Evolutionary conservation across 2,329 filamentous ascomycete species (phyloP), one percentile per base, ranked within the genome.

Genomic region (Cladosporium sp.): DNA sequence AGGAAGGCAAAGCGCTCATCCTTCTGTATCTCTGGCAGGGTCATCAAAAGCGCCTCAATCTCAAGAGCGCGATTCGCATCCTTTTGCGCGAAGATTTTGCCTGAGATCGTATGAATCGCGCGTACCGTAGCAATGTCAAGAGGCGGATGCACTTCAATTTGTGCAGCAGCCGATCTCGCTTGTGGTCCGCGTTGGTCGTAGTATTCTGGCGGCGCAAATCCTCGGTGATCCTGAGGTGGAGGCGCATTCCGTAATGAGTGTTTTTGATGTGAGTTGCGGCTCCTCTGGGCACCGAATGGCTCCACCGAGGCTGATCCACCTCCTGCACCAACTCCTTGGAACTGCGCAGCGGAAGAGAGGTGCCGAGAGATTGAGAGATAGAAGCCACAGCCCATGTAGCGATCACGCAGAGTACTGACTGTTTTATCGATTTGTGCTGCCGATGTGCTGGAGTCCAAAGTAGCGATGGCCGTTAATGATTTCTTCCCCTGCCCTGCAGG

Each of bases 1-100:
- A 99, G 80, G 89, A 92, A 99, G 0, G 92, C 89, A 86, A 93
- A 97, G 64, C 88, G 92, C 72, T 96, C 90, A 60, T 96, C 90
- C 40, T 82, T 83, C 70, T 96, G 90, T 1, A 97, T 88, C 57
- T 92, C 86, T 0, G 89, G 84, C 17, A 90, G 82, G 51, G 87
- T 88, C 94, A 97, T 97, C 6, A 99, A 81, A 2, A 96, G 79
- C 5, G 92, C 92, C 74, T 99, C 94, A 61, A 96, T 95, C 68
- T 94, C 90, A 0, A 90, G 85, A 0, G 92, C 92, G 38, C 69
- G 60, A 45, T 62, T 45, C 5, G 67, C 59, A 61, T 69, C 61
- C 6, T 63, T 60, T 65, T 94, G 85, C 20, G 86, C 84, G 8
- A 97, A 77, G 0, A 97, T 79, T 2, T 83, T 82, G 69, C 97